Conservation (phyloP, 2,329 filamentous ascomycete genomes). For the Pyricularia grisea region DNA sequence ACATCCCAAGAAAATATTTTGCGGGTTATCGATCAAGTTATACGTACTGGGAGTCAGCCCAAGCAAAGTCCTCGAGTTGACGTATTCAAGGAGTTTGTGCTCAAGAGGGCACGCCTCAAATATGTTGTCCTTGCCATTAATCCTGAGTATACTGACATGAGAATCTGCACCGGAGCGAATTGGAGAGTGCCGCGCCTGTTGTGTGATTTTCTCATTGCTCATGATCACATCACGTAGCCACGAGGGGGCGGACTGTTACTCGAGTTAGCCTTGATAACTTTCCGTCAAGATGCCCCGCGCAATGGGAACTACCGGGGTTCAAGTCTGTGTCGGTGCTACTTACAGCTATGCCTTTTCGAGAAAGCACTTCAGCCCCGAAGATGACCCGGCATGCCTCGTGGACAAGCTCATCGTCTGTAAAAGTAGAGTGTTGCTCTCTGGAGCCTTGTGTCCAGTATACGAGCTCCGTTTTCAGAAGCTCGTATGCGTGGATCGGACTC, state of each 20-base stretch:
- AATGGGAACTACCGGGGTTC: neutral
- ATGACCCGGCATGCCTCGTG: constrained; percentile 51
- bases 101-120: constrained; percentile 50
- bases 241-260: constrained; percentile 20
- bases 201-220: constrained; percentile 30
- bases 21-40: neutral
- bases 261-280: neutral
- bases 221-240: constrained; percentile 54
- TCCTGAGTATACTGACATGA: constrained; percentile 27
- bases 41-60: constrained; percentile 41
- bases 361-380: constrained; percentile 41
- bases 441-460: constrained; percentile 39
- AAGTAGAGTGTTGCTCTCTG: constrained; percentile 26
- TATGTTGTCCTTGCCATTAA: constrained; percentile 48
- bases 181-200: constrained; percentile 37
- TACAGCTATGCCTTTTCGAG: constrained; percentile 24
- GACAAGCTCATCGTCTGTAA: constrained; percentile 43
- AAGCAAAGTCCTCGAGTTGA: constrained; percentile 38
- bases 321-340: neutral
- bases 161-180: constrained; percentile 14
- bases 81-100: constrained; percentile 42
- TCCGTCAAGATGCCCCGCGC: neutral
- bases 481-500: constrained; percentile 48
- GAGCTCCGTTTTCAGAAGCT: constrained; percentile 49
- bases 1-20: too few relatives aligned